Conservation (phyloP, 1,284 basidiomycete species). For the Cryptococcus amylolentus region DNA sequence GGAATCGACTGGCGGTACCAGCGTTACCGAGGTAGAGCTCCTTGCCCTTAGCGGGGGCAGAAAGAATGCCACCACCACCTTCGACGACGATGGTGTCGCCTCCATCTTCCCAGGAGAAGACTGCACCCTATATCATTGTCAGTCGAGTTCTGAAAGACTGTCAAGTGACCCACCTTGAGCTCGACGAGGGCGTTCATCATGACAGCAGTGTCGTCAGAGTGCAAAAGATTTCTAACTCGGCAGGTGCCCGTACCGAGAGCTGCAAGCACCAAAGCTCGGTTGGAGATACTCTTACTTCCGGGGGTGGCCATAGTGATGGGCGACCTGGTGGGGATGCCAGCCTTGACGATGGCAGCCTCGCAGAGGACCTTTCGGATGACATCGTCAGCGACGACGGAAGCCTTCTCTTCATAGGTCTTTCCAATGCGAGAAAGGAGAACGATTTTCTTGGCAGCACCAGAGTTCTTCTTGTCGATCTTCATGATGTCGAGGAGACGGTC, state of each 20-base stretch:
- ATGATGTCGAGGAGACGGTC: constrained; percentile 84
- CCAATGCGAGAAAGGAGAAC: constrained; percentile 89
- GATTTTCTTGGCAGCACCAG: constrained; percentile 80
- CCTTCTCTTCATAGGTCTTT: constrained; percentile 86
- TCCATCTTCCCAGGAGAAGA: constrained; percentile 85
- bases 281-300: constrained; percentile 95
- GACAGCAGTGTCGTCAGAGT: constrained; percentile 97
- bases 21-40: constrained; percentile 96
- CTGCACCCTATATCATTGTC: constrained; percentile 66
- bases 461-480: constrained; percentile 97
- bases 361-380: constrained; percentile 76
- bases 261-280: constrained; percentile 89
- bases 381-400: constrained; percentile 75
- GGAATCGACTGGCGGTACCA: constrained; percentile 95
- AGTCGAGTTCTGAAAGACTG: background rate
- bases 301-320: constrained; percentile 86
- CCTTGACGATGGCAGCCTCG: constrained; percentile 69
- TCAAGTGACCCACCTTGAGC: constrained; percentile 61
- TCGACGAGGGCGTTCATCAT: constrained; percentile 94
- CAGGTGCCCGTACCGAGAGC: constrained; percentile 87
- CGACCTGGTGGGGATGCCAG: constrained; percentile 62
- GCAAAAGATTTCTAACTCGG: constrained; percentile 81
- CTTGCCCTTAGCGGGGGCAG: constrained; percentile 70
- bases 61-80: constrained; percentile 78
- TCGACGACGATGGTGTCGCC: constrained; percentile 89